Evolutionary conservation across 2,329 filamentous ascomycete genomes (phyloP), one percentile per base, ranked within the genome.

Genomic region (Thielaviopsis cerberus): DNA sequence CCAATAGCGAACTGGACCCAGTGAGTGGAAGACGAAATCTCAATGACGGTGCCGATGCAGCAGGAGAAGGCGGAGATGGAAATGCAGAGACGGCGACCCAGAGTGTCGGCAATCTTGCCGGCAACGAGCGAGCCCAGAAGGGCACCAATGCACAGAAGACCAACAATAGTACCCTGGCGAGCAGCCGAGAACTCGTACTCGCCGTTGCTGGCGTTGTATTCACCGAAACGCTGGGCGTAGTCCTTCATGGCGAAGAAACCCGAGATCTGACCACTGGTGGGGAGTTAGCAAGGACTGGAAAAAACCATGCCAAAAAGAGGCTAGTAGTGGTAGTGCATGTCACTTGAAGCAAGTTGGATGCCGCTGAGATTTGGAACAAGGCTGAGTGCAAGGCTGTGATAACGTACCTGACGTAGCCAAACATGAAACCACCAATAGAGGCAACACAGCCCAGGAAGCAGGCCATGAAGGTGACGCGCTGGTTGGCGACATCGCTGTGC

Each of bases 1-100:
- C 82, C 83, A 20, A 82, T 67, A 26, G 81, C 81, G 59, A 85
- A 76, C 64, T 85, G 82, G 60, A 76, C 78, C 82, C 82, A 86
- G 51, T 69, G 68, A 2, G 63, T 65, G 1, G 69, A 64, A 0
- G 80, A 80, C 0, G 80, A 74, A 61, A 85, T 77, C 63, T 83
- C 79, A 20, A 86, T 76, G 53, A 82, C 70, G 52, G 80, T 83
- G 57, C 82, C 82, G 27, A 84, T 69, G 62, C 76, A 80, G 64
- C 82, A 80, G 67, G 82, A 78, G 60, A 84, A 72, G 58, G 80
- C 77, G 62, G 80, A 78, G 55, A 73, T 69, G n/a, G 79, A 77
- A 63, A 86, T 85, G 20, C 79, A 78, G 41, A 77, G 69, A 30
- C 78, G 76, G 15, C 82, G 79, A 24, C 82, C 82, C 53, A 85